These are phyloP conservation scores for Backusella sp. DNA, from an alignment of 192 early-diverging fungal genomes.

Conservation along the genomic window DNA sequence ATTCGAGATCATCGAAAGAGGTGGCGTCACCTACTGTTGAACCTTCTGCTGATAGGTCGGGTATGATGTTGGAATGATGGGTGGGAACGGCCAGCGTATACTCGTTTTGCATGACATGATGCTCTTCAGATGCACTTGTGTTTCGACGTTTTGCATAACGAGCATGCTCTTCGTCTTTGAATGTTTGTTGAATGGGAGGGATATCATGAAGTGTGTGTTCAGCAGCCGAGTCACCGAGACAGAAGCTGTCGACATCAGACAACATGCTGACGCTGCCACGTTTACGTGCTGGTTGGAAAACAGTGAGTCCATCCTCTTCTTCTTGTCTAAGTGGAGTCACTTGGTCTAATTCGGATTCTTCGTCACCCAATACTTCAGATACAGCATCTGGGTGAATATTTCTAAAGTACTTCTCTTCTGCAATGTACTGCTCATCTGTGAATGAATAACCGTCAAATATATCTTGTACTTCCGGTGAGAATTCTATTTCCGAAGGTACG, in stretches of 20 bases:
- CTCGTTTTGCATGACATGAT: background rate
- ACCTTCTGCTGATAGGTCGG: background rate
- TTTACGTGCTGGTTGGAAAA: slow-evolving; percentile 27
- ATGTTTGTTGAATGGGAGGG: background rate
- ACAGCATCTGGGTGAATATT: background rate
- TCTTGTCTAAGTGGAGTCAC: background rate
- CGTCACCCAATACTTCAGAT: slow-evolving; percentile 26
- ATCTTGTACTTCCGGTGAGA: slow-evolving; percentile 30
- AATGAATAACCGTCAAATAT: slow-evolving; percentile 40
- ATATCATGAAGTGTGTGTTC: background rate
- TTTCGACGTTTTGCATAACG: slow-evolving; percentile 17
- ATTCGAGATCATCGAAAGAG: slow-evolving; percentile 18
- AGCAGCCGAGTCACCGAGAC: background rate
- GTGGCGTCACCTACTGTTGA: background rate
- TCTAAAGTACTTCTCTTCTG: background rate
- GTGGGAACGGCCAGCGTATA: background rate
- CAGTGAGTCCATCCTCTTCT: background rate
- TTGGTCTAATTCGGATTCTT: slow-evolving; percentile 16
- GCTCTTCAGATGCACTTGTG: slow-evolving; percentile 16
- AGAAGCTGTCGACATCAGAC: slow-evolving; percentile 27
- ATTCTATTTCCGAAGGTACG: slow-evolving; percentile 23
- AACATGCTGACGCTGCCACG: slow-evolving; percentile 37
- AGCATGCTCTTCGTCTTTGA: slow-evolving; percentile 6
- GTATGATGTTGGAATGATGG: background rate
- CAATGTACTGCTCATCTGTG: slow-evolving; percentile 16